Conservation (phyloP, 768 basidiomycete species). For the Leccinum fibrillosum region DNA sequence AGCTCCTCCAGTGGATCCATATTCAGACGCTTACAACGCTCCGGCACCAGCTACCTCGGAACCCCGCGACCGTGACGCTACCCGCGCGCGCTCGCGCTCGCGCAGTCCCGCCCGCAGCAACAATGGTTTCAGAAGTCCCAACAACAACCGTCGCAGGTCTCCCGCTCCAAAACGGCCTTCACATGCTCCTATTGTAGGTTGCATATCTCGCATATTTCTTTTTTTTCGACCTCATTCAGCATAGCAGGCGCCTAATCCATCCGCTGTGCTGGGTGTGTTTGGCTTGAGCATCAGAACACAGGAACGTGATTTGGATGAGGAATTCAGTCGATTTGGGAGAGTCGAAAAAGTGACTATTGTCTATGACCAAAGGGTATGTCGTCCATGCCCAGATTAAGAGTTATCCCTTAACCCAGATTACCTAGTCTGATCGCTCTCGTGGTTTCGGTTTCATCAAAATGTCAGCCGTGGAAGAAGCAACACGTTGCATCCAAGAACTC, state of each 20-base stretch:
- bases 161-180: conserved; percentile 59
- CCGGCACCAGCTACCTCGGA: conserved; percentile 47
- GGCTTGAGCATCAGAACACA: conserved; percentile 94
- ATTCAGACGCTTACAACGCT: conserved; percentile 78
- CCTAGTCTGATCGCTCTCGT: conserved; percentile 88
- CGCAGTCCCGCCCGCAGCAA: conserved; percentile 59
- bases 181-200: conserved; percentile 72
- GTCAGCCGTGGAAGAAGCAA: conserved; percentile 84
- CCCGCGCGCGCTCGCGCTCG: conserved; percentile 71
- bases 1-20: conserved; percentile 67
- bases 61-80: conserved; percentile 53
- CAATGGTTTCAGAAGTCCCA: conserved; percentile 56
- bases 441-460: conserved; percentile 99
- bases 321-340: conserved; percentile 83
- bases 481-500: conserved; percentile 81
- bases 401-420: conserved; percentile 20
- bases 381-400: not conserved
- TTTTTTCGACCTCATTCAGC: conserved; percentile 33
- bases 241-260: conserved; percentile 81
- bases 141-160: conserved; percentile 53
- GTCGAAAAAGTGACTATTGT: conserved; percentile 97
- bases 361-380: conserved; percentile 88
- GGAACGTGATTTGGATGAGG: conserved; percentile 92
- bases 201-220: not conserved
- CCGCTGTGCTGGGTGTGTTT: conserved; percentile 93